A percentile compares a stretch with the other conserved stretches of the same genome.
phyloP scores from a whole-genome alignment of 1,284 basidiomycete genomes.

The Fomitopsis pinicola region DNA sequence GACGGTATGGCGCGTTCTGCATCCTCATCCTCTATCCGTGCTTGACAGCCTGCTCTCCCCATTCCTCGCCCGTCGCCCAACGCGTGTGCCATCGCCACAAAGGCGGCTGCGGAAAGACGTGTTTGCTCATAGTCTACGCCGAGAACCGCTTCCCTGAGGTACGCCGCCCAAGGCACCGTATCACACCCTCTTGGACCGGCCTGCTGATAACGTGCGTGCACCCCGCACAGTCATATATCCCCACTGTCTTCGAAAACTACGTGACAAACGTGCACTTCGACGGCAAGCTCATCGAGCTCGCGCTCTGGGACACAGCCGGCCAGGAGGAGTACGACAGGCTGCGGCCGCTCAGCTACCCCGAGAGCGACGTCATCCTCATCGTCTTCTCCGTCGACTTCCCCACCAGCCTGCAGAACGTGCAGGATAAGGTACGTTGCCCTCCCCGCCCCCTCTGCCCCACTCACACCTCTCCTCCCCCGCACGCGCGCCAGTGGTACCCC shows the following conservation, averaged over 20 bases:
- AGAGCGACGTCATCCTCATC: constrained; percentile 94
- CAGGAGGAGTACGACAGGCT: constrained; percentile 98
- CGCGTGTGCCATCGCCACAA: constrained; percentile 1
- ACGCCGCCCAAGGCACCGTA: constrained; percentile 18
- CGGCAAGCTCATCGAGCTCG: constrained; percentile 88
- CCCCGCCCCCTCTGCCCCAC: not conserved
- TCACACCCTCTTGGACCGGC: not conserved
- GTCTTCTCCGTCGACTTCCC: constrained; percentile 98
- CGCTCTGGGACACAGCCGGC: constrained; percentile 97
- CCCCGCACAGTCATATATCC: constrained; percentile 80
- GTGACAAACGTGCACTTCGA: constrained; percentile 89
- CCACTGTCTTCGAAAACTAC: constrained; percentile 98
- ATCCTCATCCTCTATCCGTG: constrained; percentile 23
- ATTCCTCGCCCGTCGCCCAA: not conserved
- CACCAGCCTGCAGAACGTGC: constrained; percentile 90
- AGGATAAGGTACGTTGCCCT: constrained; percentile 70
- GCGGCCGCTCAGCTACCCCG: constrained; percentile 92
- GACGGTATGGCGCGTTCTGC: constrained; percentile 54
- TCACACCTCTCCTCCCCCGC: constrained; percentile 4
- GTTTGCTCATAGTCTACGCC: constrained; percentile 91
- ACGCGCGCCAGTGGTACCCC: constrained; percentile 78
- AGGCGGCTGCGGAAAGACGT: constrained; percentile 87
- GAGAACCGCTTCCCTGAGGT: constrained; percentile 98
- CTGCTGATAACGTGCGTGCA: not conserved
- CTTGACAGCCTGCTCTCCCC: constrained; percentile 22